These are phyloP conservation scores for cucumber (Cucumis sativus) DNA, from an alignment of 306 rosid genomes.

Conservation along the genomic window DNA sequence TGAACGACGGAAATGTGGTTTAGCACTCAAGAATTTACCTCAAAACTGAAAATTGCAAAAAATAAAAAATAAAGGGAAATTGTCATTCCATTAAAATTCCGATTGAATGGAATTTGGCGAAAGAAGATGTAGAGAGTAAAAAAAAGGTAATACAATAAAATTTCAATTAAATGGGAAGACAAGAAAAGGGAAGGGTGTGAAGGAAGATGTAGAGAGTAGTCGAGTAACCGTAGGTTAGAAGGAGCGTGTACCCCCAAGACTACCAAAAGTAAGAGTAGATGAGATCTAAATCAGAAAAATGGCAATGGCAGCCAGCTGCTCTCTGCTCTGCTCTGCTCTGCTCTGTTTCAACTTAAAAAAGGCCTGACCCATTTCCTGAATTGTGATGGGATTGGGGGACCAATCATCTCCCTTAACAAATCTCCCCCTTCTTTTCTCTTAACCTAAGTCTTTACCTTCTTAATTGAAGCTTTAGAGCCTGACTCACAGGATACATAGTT, in stretches of 20 bases:
- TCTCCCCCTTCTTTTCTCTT: not conserved
- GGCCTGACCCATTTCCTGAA: slow-evolving; percentile 10
- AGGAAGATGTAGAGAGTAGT: not conserved
- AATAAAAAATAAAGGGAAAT: too few relatives aligned
- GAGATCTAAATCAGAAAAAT: slow-evolving; percentile 2
- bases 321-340: slow-evolving; percentile 1
- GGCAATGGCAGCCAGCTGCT: slow-evolving; percentile 14
- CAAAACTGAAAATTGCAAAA: not conserved
- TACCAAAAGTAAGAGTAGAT: not conserved
- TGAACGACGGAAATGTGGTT: not conserved
- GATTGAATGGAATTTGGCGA: too few relatives aligned
- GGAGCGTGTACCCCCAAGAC: not conserved
- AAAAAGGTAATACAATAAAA: too few relatives aligned
- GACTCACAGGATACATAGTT: not conserved
- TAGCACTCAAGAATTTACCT: not conserved
- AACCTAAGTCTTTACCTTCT: not conserved
- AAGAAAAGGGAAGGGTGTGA: not conserved
- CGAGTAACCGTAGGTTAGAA: slow-evolving; percentile 7
- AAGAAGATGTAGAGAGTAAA: not conserved
- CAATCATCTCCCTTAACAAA: not conserved
- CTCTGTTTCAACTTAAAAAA: slow-evolving; percentile 6
- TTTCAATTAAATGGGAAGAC: too few relatives aligned
- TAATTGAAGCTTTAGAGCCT: not conserved
- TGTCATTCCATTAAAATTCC: too few relatives aligned
- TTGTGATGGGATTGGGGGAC: slow-evolving; percentile 8